phyloP scores from a whole-genome alignment of 2,329 filamentous ascomycete genomes.

The Penicillium janthinellum region DNA sequence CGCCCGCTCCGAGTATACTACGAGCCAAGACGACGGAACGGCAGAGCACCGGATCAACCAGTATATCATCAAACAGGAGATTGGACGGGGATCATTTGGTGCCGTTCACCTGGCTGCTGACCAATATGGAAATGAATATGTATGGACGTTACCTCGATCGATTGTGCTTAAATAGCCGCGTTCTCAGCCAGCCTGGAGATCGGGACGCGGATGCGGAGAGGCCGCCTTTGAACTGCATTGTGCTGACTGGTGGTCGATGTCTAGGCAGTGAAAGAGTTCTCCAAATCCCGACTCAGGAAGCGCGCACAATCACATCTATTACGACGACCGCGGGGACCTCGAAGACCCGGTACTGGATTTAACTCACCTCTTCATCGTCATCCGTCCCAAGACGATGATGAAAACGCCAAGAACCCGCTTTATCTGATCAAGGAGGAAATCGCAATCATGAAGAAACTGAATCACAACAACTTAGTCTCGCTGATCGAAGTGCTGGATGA shows the following conservation, averaged over 20 bases:
- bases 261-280: slow-evolving; percentile 93
- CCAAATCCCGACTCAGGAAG: slow-evolving; percentile 85
- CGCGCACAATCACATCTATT: slow-evolving; percentile 88
- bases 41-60: slow-evolving; percentile 90
- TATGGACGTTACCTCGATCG: slow-evolving; percentile 51
- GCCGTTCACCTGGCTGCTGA: slow-evolving; percentile 88
- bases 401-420: slow-evolving; percentile 68
- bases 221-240: background rate
- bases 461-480: slow-evolving; percentile 91
- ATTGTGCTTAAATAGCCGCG: background rate
- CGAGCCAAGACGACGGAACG: slow-evolving; percentile 77
- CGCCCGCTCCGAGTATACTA: slow-evolving; percentile 82
- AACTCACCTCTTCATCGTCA: slow-evolving; percentile 66
- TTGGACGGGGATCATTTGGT: slow-evolving; percentile 94
- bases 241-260: slow-evolving; percentile 5
- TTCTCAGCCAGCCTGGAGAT: too few relatives aligned
- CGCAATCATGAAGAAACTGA: slow-evolving; percentile 98
- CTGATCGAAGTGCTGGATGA: slow-evolving; percentile 95
- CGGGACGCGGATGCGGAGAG: too few relatives aligned
- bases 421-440: slow-evolving; percentile 94
- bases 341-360: slow-evolving; percentile 59
- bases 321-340: slow-evolving; percentile 59
- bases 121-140: slow-evolving; percentile 90
- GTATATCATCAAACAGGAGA: slow-evolving; percentile 91
- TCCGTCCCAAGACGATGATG: slow-evolving; percentile 53